A percentile compares a stretch with the other conserved stretches of the same genome.
Evolutionary conservation across 805 yeast species (phyloP).

Genomic region (Saccharomycopsis babjevae): DNA sequence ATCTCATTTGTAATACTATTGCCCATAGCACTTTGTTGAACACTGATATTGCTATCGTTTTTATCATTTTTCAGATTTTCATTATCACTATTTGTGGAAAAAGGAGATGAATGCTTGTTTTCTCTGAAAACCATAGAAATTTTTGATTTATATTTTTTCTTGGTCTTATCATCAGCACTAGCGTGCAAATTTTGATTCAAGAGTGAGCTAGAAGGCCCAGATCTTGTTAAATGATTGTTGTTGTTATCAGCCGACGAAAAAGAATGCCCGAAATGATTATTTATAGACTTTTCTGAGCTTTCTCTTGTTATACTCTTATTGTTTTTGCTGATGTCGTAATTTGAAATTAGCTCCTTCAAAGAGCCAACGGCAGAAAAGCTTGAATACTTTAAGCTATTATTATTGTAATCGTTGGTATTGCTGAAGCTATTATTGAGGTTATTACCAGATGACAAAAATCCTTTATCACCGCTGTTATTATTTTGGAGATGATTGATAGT

Average conservation of each 20-base stretch:
- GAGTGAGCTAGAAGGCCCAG: neutral
- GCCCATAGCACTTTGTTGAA: neutral
- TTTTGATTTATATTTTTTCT: neutral
- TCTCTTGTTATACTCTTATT: neutral
- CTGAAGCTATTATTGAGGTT: neutral
- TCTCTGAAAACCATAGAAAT: neutral
- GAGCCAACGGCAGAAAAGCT: neutral
- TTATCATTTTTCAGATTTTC: neutral
- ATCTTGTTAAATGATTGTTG: neutral
- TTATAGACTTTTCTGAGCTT: neutral
- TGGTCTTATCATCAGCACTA: neutral
- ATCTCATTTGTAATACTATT: neutral
- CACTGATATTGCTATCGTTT: neutral
- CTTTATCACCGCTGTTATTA: neutral
- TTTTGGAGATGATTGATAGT: neutral
- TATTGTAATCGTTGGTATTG: neutral
- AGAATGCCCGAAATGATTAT: neutral
- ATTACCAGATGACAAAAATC: neutral
- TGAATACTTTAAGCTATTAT: neutral
- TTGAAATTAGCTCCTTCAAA: neutral
- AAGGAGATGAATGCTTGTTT: neutral
- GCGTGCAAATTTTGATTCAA: neutral
- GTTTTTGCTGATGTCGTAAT: neutral
- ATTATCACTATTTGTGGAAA: neutral
- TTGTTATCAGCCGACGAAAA: neutral